Conservation (phyloP, 768 basidiomycete species). For the Boletales sp. region DNA sequence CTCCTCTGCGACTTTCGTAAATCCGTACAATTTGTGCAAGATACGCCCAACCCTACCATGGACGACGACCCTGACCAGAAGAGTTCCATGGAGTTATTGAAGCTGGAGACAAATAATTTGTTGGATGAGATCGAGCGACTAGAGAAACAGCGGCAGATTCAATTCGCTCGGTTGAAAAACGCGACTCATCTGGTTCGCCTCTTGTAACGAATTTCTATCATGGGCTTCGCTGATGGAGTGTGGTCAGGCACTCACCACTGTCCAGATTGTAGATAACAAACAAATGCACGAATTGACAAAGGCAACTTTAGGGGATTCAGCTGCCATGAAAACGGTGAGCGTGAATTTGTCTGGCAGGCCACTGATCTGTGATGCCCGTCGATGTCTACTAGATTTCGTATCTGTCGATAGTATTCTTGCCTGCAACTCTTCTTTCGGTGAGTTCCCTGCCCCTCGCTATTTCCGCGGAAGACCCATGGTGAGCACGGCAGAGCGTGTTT, state of each 20-base stretch:
- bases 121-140: constrained; percentile 45
- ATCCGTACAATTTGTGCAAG: constrained; percentile 44
- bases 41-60: constrained; percentile 50
- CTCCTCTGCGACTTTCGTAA: constrained; percentile 54
- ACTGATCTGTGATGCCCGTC: background rate
- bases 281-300: constrained; percentile 51
- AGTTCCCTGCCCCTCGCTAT: background rate
- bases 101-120: constrained; percentile 18
- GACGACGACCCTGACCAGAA: constrained; percentile 15
- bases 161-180: constrained; percentile 30
- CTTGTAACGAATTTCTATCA: too few relatives aligned
- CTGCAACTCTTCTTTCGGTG: constrained; percentile 43
- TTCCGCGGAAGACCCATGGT: background rate
- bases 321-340: constrained; percentile 33
- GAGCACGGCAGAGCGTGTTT: constrained; percentile 28
- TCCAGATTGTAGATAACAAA: constrained; percentile 54
- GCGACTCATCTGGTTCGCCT: constrained; percentile 29
- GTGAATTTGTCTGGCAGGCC: too few relatives aligned
- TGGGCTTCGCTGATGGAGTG: background rate
- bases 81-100: constrained; percentile 9
- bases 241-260: constrained; percentile 53
- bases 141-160: constrained; percentile 24
- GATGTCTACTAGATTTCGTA: constrained; percentile 42
- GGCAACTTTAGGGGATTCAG: constrained; percentile 41
- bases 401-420: constrained; percentile 59